Evolutionary conservation across 2,329 filamentous ascomycete species (phyloP).

Genomic region (Alternaria solani): DNA sequence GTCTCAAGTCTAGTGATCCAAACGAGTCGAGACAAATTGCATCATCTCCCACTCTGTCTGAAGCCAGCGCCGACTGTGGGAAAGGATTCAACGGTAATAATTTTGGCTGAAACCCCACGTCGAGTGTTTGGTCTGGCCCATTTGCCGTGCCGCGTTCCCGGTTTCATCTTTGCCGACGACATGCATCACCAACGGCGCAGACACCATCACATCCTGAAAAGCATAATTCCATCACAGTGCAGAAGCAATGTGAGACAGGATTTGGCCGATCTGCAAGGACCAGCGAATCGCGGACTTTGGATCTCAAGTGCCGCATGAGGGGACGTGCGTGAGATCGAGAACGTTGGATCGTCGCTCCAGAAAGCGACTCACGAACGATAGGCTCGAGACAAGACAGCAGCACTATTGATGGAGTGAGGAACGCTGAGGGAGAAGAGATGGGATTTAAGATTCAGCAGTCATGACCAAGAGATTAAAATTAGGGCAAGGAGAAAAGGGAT

Average conservation of each 20-base stretch:
- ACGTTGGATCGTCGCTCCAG: background rate
- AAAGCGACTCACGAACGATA: background rate
- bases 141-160: background rate
- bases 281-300: background rate
- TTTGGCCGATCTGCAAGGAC: background rate
- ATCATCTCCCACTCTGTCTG: background rate
- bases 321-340: conserved; percentile 1
- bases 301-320: background rate
- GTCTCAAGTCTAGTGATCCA: background rate
- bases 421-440: background rate
- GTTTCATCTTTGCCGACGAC: background rate
- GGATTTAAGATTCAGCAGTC: background rate
- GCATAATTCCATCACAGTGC: background rate
- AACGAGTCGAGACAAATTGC: background rate
- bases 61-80: background rate
- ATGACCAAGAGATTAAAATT: background rate
- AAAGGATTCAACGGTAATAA: background rate
- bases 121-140: background rate
- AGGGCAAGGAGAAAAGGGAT: background rate
- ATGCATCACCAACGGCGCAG: background rate
- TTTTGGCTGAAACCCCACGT: background rate
- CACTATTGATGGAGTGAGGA: background rate
- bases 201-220: background rate
- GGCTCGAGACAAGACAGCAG: background rate
- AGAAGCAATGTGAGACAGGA: background rate